Evolutionary conservation across 2,329 filamentous ascomycete species (phyloP), one percentile per base, ranked within the genome.

Genomic region (Cercospora citrullina): DNA sequence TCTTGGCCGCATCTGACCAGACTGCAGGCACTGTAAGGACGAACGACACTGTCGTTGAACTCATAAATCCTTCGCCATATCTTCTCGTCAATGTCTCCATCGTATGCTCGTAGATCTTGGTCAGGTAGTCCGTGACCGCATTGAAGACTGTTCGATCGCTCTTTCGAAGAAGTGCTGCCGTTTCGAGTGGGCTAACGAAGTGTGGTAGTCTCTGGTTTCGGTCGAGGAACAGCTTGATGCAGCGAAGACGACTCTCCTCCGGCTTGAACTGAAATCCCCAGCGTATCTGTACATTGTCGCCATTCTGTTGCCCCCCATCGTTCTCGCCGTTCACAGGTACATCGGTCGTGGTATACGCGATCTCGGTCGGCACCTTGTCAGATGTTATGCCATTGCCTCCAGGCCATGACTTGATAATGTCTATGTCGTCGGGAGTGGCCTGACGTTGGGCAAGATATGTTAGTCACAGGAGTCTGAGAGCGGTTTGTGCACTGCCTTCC

Each of bases 231-330:
- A 94, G 85, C 82, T 94, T 94, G 82, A 94, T 92, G 77, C 91
- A 94, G 10, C 91, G 89, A 30, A 94, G 84, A 21, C 91, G 87
- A 57, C 89, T 85, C 79, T 93, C 90, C 75, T 93, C 90, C 1
- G 91, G 90, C 74, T 88, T 89, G 83, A 93, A 92, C 77, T 94
- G 90, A 77, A 93, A 94, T 0, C 91, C 91, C 91, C 91, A 94
- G 87, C 90, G 90, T 63, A 83, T 79, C 8, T 67, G 57, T 3
- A 79, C 70, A 33, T 18, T 58, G 51, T 68, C 60, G 36, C 59
- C 55, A 51, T 69, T 53, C 9, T 36, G 39, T 14, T 63, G 39
- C 21, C 18, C 36, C 61, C 63, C 23, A 51, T 42, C 18, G 10
- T 63, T 31, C 21, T 30, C 7, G 36, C 16, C 30, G 53, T 53